These are phyloP conservation scores for Dendrocalamus sinicus DNA, from an alignment of 176 grass and related monocot species.

Conservation along the genomic window DNA sequence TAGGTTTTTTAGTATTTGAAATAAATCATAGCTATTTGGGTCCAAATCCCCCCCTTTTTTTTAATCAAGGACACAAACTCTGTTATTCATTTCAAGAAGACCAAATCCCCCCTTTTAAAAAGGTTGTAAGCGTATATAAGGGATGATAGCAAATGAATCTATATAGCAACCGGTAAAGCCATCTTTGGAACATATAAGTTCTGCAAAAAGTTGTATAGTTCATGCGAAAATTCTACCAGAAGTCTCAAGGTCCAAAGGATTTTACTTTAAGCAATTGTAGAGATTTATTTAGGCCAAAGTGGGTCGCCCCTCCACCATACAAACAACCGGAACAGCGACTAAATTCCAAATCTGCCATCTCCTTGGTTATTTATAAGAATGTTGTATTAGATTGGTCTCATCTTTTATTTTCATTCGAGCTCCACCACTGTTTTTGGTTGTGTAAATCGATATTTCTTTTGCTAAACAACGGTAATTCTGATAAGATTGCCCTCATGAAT, in stretches of 20 bases:
- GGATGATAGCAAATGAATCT: background rate
- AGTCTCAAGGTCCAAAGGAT: background rate
- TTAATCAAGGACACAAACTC: no score
- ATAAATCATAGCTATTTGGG: background rate
- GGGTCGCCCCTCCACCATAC: background rate
- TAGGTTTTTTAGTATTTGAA: background rate
- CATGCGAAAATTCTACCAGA: background rate
- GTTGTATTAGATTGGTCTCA: background rate
- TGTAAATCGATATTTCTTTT: background rate
- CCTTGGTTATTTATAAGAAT: background rate
- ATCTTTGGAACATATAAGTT: background rate
- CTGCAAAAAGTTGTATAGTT: background rate
- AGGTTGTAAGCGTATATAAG: background rate
- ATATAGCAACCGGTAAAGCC: background rate
- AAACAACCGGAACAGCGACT: background rate
- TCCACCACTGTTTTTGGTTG: background rate
- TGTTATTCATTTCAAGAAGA: no score
- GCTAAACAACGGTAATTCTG: background rate
- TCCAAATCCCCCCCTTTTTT: background rate
- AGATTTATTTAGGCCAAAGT: background rate
- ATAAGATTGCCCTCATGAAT: background rate
- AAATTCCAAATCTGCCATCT: background rate
- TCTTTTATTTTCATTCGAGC: background rate
- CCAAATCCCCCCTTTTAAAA: background rate
- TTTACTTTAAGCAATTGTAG: background rate